These are phyloP conservation scores for Rhodamnia argentea DNA, from an alignment of 345 rosid genomes.

Conservation along the genomic window DNA sequence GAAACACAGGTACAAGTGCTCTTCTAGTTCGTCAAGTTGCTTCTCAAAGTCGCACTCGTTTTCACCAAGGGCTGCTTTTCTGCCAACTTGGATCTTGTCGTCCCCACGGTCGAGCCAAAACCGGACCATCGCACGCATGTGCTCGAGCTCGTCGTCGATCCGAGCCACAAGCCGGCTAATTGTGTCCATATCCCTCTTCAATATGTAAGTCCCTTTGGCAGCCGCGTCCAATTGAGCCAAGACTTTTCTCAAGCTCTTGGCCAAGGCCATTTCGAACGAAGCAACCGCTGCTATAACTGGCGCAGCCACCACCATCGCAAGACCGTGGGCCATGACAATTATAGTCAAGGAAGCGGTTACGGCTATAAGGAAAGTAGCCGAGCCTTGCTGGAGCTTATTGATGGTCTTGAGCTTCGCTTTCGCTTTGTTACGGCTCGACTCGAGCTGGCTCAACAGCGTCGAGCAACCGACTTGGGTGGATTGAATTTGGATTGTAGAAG, in stretches of 20 bases:
- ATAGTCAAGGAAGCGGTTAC: conserved; percentile 49
- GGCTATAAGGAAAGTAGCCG: conserved; percentile 49
- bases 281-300: conserved; percentile 38
- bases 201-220: conserved; percentile 70
- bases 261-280: conserved; percentile 22
- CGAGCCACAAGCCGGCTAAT: conserved; percentile 53
- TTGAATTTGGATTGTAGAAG: conserved; percentile 19
- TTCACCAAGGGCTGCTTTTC: conserved; percentile 37
- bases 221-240: conserved; percentile 54
- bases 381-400: conserved; percentile 30
- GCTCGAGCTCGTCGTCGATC: conserved; percentile 55
- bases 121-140: conserved; percentile 30
- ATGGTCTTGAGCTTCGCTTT: conserved; percentile 28
- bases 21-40: conserved; percentile 71
- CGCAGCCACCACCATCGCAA: conserved; percentile 52
- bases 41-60: conserved; percentile 38
- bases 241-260: conserved; percentile 22
- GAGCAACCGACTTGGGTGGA: conserved; percentile 25
- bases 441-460: conserved; percentile 38
- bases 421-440: conserved; percentile 38
- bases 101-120: conserved; percentile 46
- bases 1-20: conserved; percentile 73
- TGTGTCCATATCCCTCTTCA: conserved; percentile 64
- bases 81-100: conserved; percentile 22
- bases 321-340: conserved; percentile 56